Evolutionary conservation across 192 early-diverging fungal species (phyloP), one percentile per base, ranked within the genome.

Genomic region (Podochytrium sp.): DNA sequence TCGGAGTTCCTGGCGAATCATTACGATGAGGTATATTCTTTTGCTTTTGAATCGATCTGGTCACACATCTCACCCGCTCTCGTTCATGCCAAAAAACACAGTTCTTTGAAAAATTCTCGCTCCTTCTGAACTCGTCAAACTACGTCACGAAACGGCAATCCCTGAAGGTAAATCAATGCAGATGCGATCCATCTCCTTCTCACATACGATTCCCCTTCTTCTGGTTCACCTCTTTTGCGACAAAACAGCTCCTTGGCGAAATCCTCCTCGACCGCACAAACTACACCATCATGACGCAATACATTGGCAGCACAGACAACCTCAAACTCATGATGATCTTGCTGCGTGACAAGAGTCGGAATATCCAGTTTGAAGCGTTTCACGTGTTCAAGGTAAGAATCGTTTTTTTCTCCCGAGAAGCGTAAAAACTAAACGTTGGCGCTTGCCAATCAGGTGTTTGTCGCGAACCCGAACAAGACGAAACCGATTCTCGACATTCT

Each of bases 291-390:
- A 99, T 99, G 98, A 93, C 93, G 37, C 83, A 89, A 59, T 99
- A 94, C 81, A 99, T 99, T 76, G 87, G 87, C 74, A 91, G 87
- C 65, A 88, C 93, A 65, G 94, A 92, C 47, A 98, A 99, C 75
- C 82, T 99, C 61, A 97, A 98, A 82, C 87, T 97, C 73, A 95
- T 98, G 89, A 99, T 99, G 98, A 97, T 93, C 68, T 81, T 97
- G 61, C 83, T 99, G 57, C 88, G 94, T 62, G 95, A 98, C 80
- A 92, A 88, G 76, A 97, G 95, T 79, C 90, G 94, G 76, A 99
- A 98, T 77, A 99, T 99, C 73, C 98, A 98, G 83, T 98, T 97
- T 82, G 98, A 99, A 81, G 98, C 98, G 0, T 99, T 99, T 87
- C 98, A 99, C 84, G 96, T 98, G 34, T 99, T 98, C 86, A 99